Evolutionary conservation across 371 early-diverging fungal genomes (phyloP).

Genomic region (Mucor sp.): DNA sequence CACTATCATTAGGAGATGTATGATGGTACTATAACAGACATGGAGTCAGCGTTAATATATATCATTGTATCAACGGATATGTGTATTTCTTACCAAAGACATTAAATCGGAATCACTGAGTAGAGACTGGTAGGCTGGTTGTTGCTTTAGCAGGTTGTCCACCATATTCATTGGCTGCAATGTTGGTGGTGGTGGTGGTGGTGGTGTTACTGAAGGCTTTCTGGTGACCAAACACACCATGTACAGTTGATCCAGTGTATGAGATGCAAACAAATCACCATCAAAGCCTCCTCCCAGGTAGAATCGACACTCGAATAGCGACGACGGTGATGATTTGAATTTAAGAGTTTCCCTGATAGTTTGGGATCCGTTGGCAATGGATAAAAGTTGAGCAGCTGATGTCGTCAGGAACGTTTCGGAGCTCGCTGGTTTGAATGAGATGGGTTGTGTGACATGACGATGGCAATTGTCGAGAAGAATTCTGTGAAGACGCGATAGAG

Average conservation of each 20-base stretch:
- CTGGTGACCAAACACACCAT: slow-evolving; percentile 20
- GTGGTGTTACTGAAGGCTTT: neutral
- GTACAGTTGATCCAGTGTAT: slow-evolving; percentile 11
- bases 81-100: slow-evolving; percentile 2
- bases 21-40: neutral
- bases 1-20: neutral
- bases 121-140: neutral
- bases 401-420: slow-evolving; percentile 19
- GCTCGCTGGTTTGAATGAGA: slow-evolving; percentile 12
- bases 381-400: slow-evolving; percentile 13
- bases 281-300: slow-evolving; percentile 27
- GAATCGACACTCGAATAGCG: slow-evolving; percentile 6
- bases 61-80: neutral
- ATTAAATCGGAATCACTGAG: neutral
- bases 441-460: slow-evolving; percentile 16
- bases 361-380: slow-evolving; percentile 29
- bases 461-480: slow-evolving; percentile 20
- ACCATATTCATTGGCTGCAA: neutral
- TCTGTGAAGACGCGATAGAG: slow-evolving; percentile 16
- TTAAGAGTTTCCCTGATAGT: slow-evolving; percentile 17
- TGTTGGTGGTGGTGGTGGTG: neutral
- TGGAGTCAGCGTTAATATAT: neutral
- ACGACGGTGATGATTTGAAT: slow-evolving; percentile 27
- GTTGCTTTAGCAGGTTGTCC: neutral
- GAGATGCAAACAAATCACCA: slow-evolving; percentile 17